Base-by-base conservation (phyloP, 1,284 basidiomycete species). In the Meripilus lineatus region DNA sequence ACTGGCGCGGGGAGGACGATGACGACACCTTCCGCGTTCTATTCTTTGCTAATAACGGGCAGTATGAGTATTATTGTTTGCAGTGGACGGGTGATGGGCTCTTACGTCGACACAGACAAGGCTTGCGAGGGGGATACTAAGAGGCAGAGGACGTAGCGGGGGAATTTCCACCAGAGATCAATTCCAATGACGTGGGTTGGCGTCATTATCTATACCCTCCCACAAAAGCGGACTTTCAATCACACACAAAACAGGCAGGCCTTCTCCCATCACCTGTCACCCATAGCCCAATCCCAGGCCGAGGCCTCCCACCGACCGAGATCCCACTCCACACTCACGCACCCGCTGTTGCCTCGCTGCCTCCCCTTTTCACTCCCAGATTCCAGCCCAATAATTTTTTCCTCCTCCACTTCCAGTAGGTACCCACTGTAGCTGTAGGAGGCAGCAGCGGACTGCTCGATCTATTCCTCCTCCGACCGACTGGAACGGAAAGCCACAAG, bases 141-240 rank as follows among this genome's bases (percentile, higher is more conserved):
- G 37, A 38, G 37, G 10, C 10, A 8, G 18, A 10, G 18, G 17
- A 36, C 10, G 28, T n/a, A n/a, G 28, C 10, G 28, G 28, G n/a
- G n/a, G 28, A n/a, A 30, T 10, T 10, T 30, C 28, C 8, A 8
- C 28, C 8, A 30, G 28, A 30, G n/a, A 30, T 30, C 28, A 30
- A 30, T 8, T 17, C 34, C 25, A 26, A 44, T 44, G 42, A 44
- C 42, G 42, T 44, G 42, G 42, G 42, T 22, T 38, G 17, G 23
- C 42, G 42, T 44, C 42, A 44, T 44, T 44, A 44, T 44, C 42
- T 44, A 44, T 44, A 38, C 17, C 18, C 42, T 24, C n/a, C 30
- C 42, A 15, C 35, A 10, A 8, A 20, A 3, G 42, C 42, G 42
- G 42, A 44, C 42, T 44, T 44, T 38, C 22, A 44, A 44, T 38